A percentile compares a stretch with the other conserved stretches of the same genome.
Conservation (phyloP, 345 rosid genomes). For the Crucihimalaya himalaica region DNA sequence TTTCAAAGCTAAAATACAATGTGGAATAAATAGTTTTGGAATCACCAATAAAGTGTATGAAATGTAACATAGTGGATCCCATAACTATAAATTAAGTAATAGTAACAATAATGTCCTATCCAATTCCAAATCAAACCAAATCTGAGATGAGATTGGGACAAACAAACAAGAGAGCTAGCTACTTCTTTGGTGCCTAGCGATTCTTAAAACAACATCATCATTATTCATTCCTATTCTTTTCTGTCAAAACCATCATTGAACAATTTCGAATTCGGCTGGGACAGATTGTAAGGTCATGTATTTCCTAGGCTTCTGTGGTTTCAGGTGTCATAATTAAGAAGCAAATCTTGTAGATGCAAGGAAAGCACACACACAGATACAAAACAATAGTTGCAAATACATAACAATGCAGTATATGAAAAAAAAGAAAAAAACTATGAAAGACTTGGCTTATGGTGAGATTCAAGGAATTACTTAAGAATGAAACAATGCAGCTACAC, state of each 20-base stretch:
- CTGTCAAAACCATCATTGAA: neutral
- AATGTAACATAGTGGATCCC: conserved; percentile 15
- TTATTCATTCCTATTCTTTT: neutral
- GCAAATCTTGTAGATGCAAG: neutral
- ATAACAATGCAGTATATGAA: neutral
- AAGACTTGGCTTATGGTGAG: conserved; percentile 9
- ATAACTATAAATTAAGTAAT: conserved; percentile 8
- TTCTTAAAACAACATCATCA: neutral
- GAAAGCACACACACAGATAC: neutral
- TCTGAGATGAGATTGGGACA: conserved; percentile 2
- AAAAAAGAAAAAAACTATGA: neutral
- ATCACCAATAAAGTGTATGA: neutral
- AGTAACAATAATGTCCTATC: conserved; percentile 8
- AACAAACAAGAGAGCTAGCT: neutral
- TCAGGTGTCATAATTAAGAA: neutral
- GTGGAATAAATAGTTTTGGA: conserved; percentile 12
- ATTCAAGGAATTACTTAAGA: neutral
- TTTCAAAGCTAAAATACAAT: conserved; percentile 11
- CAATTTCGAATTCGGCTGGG: neutral
- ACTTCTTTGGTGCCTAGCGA: neutral
- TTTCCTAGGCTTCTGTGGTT: neutral
- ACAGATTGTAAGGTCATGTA: neutral
- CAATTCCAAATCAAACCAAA: conserved; percentile 15
- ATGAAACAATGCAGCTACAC: neutral
- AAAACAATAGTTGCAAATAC: neutral